A percentile compares a stretch with the other conserved stretches of the same genome.
These are phyloP conservation scores for Solanum pinnatisectum DNA, from an alignment of 257 asterid species.

Conservation along the genomic window DNA sequence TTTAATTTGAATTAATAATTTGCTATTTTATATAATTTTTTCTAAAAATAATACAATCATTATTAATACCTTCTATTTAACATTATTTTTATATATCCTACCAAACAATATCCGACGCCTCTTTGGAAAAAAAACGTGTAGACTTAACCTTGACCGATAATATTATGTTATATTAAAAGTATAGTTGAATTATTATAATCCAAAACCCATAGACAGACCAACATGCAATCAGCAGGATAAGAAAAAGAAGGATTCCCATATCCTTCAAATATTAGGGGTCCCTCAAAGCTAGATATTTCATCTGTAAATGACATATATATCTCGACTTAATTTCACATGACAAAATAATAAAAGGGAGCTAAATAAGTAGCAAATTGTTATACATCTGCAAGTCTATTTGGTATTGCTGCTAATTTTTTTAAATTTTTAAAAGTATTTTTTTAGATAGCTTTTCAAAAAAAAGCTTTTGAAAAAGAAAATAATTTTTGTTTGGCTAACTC, in stretches of 20 bases:
- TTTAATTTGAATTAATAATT: too few species aligned
- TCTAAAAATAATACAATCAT: too few species aligned
- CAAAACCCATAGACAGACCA: neutral
- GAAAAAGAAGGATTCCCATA: neutral
- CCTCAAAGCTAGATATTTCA: neutral
- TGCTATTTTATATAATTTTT: too few species aligned
- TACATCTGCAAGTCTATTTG: neutral
- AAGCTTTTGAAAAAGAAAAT: too few species aligned
- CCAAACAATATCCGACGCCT: neutral
- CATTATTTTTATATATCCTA: too few species aligned
- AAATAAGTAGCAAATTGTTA: neutral
- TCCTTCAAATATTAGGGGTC: neutral
- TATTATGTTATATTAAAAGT: neutral
- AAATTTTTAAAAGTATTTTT: too few species aligned
- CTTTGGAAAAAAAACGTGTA: too few species aligned
- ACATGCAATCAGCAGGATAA: neutral
- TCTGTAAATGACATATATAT: neutral
- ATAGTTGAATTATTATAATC: neutral
- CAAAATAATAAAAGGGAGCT: neutral
- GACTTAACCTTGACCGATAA: too few species aligned
- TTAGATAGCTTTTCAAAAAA: too few species aligned
- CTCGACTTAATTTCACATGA: neutral
- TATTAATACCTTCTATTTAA: too few species aligned
- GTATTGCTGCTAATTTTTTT: too few species aligned
- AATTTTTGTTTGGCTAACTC: too few species aligned